These are phyloP conservation scores for Aspergillus aculeatinus DNA, from an alignment of 2,329 filamentous ascomycete species.

Conservation along the genomic window DNA sequence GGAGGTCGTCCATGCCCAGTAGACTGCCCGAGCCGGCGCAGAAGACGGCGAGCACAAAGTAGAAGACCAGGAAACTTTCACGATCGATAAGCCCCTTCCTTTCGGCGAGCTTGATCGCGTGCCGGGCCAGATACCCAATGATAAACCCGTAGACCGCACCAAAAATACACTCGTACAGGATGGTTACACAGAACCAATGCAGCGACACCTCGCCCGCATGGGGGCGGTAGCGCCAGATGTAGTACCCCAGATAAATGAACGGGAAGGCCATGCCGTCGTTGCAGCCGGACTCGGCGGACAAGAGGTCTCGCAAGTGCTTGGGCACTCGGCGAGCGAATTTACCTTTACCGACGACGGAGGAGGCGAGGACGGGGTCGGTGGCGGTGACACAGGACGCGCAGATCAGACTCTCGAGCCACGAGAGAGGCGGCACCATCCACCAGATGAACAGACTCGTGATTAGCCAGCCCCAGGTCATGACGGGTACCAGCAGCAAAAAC, in stretches of 20 bases:
- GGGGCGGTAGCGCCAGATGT: conserved; percentile 78
- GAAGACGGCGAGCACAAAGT: conserved; percentile 94
- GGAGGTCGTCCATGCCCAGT: conserved; percentile 85
- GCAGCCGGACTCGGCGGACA: conserved; percentile 96
- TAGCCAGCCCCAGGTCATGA: conserved; percentile 89
- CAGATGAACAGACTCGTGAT: conserved; percentile 91
- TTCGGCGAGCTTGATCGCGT: conserved; percentile 86
- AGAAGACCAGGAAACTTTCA: conserved; percentile 97
- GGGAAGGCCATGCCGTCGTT: conserved; percentile 99
- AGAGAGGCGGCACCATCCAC: conserved; percentile 77
- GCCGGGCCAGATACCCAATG: conserved; percentile 85
- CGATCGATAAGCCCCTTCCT: conserved; percentile 82
- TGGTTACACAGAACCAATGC: conserved; percentile 84
- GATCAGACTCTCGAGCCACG: conserved; percentile 86
- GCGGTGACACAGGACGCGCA: conserved; percentile 93
- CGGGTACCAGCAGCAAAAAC: conserved; percentile 78
- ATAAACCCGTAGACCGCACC: conserved; percentile 84
- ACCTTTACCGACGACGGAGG: conserved; percentile 96
- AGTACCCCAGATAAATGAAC: conserved; percentile 89
- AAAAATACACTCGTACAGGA: conserved; percentile 95
- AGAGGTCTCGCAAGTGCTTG: conserved; percentile 90
- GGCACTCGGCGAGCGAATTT: conserved; percentile 98
- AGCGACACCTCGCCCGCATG: conserved; percentile 68
- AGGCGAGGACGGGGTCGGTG: conserved; percentile 93
- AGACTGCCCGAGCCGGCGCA: conserved; percentile 91